Evolutionary conservation across 176 grass and related monocot genomes (phyloP), one percentile per base, ranked within the genome.

Genomic region (Carex cristatella): DNA sequence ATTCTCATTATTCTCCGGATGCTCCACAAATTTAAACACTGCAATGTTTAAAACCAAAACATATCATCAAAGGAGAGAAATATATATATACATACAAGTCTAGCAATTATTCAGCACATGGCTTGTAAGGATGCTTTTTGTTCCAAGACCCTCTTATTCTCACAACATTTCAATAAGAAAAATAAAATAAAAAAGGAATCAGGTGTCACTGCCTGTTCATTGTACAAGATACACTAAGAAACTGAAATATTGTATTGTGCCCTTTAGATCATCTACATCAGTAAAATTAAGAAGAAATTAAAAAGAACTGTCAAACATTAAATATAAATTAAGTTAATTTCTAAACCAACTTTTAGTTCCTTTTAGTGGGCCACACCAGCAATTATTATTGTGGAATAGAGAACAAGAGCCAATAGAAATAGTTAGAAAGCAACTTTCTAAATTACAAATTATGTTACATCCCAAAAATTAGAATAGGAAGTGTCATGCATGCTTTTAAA

Each of bases 21-120:
- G 96, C 87, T 99, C 96, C 48, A 99, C 91, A 92, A 95, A 99
- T 85, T 99, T 99, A 92, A 99, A 99, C 79, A 95, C 93, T 99
- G 78, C 33, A 53, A 88, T 89, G 64, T 42, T 42, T 69, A 64
- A 49, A 71, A 56, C 80, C 61, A 84, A 77, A 38, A 82, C 18
- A 44, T 32, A 57, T 35, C 49, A 33, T 11, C 12, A 35, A 32
- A 57, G 56, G 28, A 78, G 28, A 16, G 49, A 58, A 76, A 32
- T 13, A 79, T 7, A 79, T 78, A 78, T 13, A 79, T 7, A 58
- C 58, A 79, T 16, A 72, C 40, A 79, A 58, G 48, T 74, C n/a
- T 58, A 58, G 30, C 51, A 57, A 57, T 4, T 56, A 57, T 35
- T 53, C 12, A 58, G 30, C 30, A 79, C 14, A 79, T 35, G 74